A percentile compares a stretch with the other conserved stretches of the same genome.
Evolutionary conservation across 1,284 basidiomycete species (phyloP).

Genomic region (Tilletia walkeri): DNA sequence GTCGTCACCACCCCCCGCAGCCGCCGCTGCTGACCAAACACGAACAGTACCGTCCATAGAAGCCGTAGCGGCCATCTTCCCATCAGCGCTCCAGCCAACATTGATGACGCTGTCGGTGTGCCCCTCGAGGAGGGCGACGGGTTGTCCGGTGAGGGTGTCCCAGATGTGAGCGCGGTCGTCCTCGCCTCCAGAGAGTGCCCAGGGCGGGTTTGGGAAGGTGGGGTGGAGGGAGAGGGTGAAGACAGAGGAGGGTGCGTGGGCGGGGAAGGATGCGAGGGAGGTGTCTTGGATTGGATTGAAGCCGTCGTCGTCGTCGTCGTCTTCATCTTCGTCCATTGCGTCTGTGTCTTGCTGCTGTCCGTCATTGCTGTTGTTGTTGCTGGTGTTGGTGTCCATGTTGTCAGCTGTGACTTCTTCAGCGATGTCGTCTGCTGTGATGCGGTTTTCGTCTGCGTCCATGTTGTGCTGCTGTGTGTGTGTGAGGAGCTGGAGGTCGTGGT

Average conservation of each 20-base stretch:
- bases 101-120: constrained; percentile 87
- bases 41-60: constrained; percentile 95
- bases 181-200: constrained; percentile 89
- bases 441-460: not conserved
- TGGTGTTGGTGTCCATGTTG: not conserved
- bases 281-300: constrained; percentile 37
- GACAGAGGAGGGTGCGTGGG: constrained; percentile 61
- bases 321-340: not conserved
- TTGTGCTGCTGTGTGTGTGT: not conserved
- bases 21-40: constrained; percentile 68
- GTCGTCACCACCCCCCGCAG: constrained; percentile 43
- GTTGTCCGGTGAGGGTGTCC: constrained; percentile 78
- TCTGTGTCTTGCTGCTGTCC: constrained; percentile 3
- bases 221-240: constrained; percentile 80
- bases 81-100: constrained; percentile 78
- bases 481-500: not conserved
- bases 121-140: constrained; percentile 79
- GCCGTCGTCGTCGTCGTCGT: constrained; percentile 13
- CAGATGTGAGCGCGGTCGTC: constrained; percentile 94
- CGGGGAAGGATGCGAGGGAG: constrained; percentile 49
- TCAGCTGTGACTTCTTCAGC: constrained; percentile 3
- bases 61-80: constrained; percentile 87
- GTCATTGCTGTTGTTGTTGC: not conserved
- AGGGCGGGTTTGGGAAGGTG: constrained; percentile 68
- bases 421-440: constrained; percentile 14